Conservation (phyloP, 148 eudicot genomes). For the Diospyros kaki region DNA sequence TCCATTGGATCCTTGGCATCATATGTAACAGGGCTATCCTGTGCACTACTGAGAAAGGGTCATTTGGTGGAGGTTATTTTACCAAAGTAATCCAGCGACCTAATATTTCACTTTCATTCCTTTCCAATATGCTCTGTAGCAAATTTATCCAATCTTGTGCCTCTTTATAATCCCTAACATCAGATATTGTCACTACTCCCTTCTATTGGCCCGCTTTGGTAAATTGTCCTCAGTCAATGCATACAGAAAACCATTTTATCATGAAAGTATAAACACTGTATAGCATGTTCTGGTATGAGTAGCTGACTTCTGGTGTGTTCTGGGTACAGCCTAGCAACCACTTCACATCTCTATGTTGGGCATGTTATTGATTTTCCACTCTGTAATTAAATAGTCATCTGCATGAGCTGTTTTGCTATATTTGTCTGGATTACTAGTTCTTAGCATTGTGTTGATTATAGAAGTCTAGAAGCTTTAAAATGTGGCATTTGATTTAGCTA, state of each 20-base stretch:
- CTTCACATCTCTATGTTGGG: background rate
- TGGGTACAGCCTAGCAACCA: background rate
- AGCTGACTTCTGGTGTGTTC: background rate
- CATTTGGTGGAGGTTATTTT: constrained; percentile 70
- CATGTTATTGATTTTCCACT: background rate
- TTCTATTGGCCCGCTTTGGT: background rate
- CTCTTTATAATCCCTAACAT: background rate
- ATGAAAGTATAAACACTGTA: background rate
- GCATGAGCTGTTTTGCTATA: background rate
- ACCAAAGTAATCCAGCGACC: constrained; percentile 53
- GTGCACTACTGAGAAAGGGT: constrained; percentile 58
- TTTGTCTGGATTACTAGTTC: background rate
- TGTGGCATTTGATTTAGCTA: too few species aligned
- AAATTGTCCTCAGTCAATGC: background rate
- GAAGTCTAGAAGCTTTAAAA: background rate
- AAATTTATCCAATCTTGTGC: background rate
- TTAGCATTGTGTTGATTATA: background rate
- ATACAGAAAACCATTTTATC: too few species aligned
- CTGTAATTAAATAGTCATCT: background rate
- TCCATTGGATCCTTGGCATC: constrained; percentile 67
- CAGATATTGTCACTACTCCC: background rate
- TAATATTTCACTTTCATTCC: constrained; percentile 9
- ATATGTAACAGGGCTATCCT: constrained; percentile 61
- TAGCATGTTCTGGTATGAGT: background rate
- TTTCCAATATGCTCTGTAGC: background rate